phyloP scores from a whole-genome alignment of 257 asterid species.

The Parsonsia alboflavescens region DNA sequence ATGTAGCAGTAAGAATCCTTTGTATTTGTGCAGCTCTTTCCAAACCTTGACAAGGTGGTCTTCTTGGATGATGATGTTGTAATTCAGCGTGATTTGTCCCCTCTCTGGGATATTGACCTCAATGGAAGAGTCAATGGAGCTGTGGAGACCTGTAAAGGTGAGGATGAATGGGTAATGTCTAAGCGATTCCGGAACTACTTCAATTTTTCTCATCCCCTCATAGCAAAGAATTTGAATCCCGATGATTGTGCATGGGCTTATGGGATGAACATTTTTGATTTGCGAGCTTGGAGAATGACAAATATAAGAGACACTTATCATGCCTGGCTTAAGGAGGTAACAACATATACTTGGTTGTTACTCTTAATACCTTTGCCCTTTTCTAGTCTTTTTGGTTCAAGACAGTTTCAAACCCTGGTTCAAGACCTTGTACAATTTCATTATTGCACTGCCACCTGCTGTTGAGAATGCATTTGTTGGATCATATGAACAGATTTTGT shows the following conservation, averaged over 20 bases:
- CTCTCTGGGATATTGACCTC: slow-evolving; percentile 86
- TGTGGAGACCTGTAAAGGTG: slow-evolving; percentile 98
- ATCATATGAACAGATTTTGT: not conserved
- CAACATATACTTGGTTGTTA: slow-evolving; percentile 3
- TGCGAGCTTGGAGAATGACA: slow-evolving; percentile 76
- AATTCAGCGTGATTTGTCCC: slow-evolving; percentile 84
- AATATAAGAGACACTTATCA: slow-evolving; percentile 80
- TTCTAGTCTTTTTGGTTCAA: slow-evolving; percentile 5
- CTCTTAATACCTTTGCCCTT: slow-evolving; percentile 15
- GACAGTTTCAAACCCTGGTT: not conserved
- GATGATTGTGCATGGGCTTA: slow-evolving; percentile 99
- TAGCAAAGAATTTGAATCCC: slow-evolving; percentile 75
- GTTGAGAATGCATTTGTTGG: not conserved
- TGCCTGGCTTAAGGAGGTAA: slow-evolving; percentile 92
- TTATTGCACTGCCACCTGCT: not conserved
- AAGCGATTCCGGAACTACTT: slow-evolving; percentile 84
- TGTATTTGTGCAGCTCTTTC: slow-evolving; percentile 75
- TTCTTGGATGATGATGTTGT: slow-evolving; percentile 97
- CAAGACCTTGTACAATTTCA: not conserved
- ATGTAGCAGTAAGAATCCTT: not conserved
- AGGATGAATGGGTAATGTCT: slow-evolving; percentile 97
- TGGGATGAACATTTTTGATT: slow-evolving; percentile 94
- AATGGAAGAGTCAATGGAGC: slow-evolving; percentile 94
- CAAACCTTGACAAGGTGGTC: slow-evolving; percentile 91
- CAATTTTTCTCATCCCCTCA: slow-evolving; percentile 90